Evolutionary conservation across 2,329 filamentous ascomycete species (phyloP).

Genomic region (Arachnomyces sp.): DNA sequence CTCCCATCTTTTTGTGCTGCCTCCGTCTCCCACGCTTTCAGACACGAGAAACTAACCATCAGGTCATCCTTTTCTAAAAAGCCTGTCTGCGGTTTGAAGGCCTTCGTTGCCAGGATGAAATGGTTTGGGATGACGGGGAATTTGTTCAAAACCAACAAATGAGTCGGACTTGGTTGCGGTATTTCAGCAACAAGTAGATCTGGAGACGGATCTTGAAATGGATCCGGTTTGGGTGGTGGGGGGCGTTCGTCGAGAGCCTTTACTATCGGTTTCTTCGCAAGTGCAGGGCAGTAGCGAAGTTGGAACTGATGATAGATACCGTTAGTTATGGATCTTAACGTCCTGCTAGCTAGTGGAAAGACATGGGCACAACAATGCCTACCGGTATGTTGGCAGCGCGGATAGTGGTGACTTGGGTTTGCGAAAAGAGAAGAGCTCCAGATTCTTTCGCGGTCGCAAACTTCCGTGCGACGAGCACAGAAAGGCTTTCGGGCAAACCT

Average conservation of each 20-base stretch:
- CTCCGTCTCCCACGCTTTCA: slow-evolving; percentile 30
- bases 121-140: slow-evolving; percentile 42
- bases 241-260: slow-evolving; percentile 1
- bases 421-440: slow-evolving; percentile 31
- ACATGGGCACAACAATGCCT: slow-evolving; percentile 9
- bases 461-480: slow-evolving; percentile 27
- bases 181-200: slow-evolving; percentile 36
- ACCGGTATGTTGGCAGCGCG: slow-evolving; percentile 28
- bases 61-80: slow-evolving; percentile 37
- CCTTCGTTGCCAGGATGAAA: slow-evolving; percentile 41
- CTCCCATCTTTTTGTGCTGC: not conserved
- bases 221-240: slow-evolving; percentile 32
- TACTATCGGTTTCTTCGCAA: slow-evolving; percentile 35
- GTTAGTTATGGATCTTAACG: not conserved
- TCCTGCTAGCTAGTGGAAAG: not conserved
- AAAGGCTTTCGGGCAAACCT: slow-evolving; percentile 27
- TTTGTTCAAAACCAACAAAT: slow-evolving; percentile 40
- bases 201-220: slow-evolving; percentile 35
- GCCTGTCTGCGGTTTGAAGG: slow-evolving; percentile 36
- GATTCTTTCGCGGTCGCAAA: slow-evolving; percentile 30
- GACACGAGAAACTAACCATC: slow-evolving; percentile 32
- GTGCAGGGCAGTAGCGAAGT: slow-evolving; percentile 41
- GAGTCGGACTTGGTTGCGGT: slow-evolving; percentile 25
- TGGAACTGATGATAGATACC: slow-evolving; percentile 30
- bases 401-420: slow-evolving; percentile 31